A percentile compares a stretch with the other conserved stretches of the same genome.
Conservation (phyloP, 83 land plant genomes). For the Picea engelmannii region DNA sequence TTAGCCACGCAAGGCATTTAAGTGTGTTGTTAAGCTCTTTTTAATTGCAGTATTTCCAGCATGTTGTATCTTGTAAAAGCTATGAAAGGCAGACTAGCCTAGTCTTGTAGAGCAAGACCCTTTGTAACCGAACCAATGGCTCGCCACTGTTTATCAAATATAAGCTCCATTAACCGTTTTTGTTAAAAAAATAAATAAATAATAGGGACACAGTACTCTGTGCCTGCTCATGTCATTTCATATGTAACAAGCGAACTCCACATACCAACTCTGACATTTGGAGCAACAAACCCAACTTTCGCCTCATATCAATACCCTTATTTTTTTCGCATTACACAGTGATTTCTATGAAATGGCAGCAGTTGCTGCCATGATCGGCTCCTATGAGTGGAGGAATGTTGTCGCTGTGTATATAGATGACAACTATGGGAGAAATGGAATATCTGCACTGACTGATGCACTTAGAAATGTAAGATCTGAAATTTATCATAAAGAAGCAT, state of each 20-base stretch:
- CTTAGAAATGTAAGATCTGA: constrained; percentile 5
- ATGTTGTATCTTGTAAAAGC: no score
- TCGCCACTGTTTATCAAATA: no score
- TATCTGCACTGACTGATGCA: constrained; percentile 44
- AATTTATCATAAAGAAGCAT: no score
- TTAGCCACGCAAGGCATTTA: no score
- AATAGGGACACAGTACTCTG: constrained; percentile 72
- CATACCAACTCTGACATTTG: constrained; percentile 70
- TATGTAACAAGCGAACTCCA: constrained; percentile 63
- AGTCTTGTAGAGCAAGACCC: no score
- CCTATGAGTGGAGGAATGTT: constrained; percentile 59
- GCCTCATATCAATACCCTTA: constrained; percentile 46
- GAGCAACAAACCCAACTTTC: constrained; percentile 61
- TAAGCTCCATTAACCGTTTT: no score
- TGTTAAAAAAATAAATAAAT: no score
- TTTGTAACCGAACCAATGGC: no score
- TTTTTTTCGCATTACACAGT: constrained; percentile 46
- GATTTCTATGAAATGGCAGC: constrained; percentile 15
- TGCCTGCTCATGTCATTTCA: constrained; percentile 64
- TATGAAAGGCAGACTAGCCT: no score
- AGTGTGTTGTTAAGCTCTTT: no score
- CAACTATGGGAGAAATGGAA: constrained; percentile 42
- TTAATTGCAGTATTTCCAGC: no score
- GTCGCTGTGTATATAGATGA: constrained; percentile 17
- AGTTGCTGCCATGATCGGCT: constrained; percentile 36